A percentile compares a stretch with the other conserved stretches of the same genome.
Evolutionary conservation across 805 yeast species (phyloP).

Genomic region (Isabelozyma heimii): DNA sequence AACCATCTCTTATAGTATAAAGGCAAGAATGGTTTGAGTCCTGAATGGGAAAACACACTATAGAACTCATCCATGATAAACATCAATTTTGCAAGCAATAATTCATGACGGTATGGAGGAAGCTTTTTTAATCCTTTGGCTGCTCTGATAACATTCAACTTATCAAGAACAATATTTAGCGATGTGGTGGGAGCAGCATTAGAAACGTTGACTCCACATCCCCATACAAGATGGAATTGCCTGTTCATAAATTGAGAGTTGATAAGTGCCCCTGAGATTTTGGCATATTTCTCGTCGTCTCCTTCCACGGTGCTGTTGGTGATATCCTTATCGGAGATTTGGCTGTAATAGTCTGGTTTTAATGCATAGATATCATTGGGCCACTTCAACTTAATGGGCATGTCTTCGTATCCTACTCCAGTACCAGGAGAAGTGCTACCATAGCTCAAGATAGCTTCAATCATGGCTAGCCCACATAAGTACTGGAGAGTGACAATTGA

Average conservation of each 20-base stretch:
- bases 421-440: constrained; percentile 35
- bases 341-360: constrained; percentile 55
- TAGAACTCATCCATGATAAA: constrained; percentile 63
- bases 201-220: constrained; percentile 82
- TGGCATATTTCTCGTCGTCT: constrained; percentile 64
- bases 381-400: constrained; percentile 90
- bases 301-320: constrained; percentile 42
- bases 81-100: constrained; percentile 65
- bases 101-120: constrained; percentile 47
- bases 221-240: constrained; percentile 67
- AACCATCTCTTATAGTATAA: constrained; percentile 83
- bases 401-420: constrained; percentile 59
- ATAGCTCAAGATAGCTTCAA: constrained; percentile 69
- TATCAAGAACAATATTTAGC: constrained; percentile 63
- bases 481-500: constrained; percentile 86
- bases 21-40: constrained; percentile 66
- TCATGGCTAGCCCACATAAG: constrained; percentile 75
- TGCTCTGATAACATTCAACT: constrained; percentile 54
- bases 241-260: constrained; percentile 68
- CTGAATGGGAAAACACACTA: constrained; percentile 55
- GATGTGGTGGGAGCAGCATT: constrained; percentile 94
- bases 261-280: constrained; percentile 81
- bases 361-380: constrained; percentile 88
- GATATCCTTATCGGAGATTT: constrained; percentile 27
- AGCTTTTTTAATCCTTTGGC: constrained; percentile 40